These are phyloP conservation scores for Cichorium intybus DNA, from an alignment of 140 eudicot genomes.

Conservation along the genomic window DNA sequence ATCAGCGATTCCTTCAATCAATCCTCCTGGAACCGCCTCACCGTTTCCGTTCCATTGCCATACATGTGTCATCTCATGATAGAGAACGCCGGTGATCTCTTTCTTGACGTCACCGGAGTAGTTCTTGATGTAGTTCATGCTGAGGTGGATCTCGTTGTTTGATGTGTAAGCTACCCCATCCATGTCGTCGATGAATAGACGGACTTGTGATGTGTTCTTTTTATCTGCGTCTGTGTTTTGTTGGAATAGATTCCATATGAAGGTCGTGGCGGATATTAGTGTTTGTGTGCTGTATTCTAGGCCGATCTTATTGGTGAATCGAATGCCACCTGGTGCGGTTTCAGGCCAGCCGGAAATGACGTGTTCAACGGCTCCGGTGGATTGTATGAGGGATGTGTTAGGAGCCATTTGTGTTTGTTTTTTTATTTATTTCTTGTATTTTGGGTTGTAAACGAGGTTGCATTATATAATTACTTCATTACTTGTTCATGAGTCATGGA, in stretches of 20 bases:
- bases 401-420: slow-evolving; percentile 1
- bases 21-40: slow-evolving; percentile 10
- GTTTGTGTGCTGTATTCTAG: not conserved
- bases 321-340: slow-evolving; percentile 7
- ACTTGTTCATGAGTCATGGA: not conserved
- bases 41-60: slow-evolving; percentile 41
- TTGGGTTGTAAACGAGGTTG: not conserved
- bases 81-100: slow-evolving; percentile 17
- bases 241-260: slow-evolving; percentile 7
- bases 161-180: slow-evolving; percentile 21
- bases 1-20: slow-evolving; percentile 41
- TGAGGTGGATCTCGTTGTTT: slow-evolving; percentile 21
- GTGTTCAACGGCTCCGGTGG: slow-evolving; percentile 6
- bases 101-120: slow-evolving; percentile 17
- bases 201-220: slow-evolving; percentile 9
- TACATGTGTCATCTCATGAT: slow-evolving; percentile 40
- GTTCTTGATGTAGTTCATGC: slow-evolving; percentile 8
- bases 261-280: not conserved
- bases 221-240: not conserved
- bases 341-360: not conserved
- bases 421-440: not conserved
- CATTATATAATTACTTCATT: too few relatives aligned
- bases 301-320: slow-evolving; percentile 1
- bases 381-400: not conserved
- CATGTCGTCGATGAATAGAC: slow-evolving; percentile 9